Conservation (phyloP, 106 monocot species). For the Platanthera guangdongensis region DNA sequence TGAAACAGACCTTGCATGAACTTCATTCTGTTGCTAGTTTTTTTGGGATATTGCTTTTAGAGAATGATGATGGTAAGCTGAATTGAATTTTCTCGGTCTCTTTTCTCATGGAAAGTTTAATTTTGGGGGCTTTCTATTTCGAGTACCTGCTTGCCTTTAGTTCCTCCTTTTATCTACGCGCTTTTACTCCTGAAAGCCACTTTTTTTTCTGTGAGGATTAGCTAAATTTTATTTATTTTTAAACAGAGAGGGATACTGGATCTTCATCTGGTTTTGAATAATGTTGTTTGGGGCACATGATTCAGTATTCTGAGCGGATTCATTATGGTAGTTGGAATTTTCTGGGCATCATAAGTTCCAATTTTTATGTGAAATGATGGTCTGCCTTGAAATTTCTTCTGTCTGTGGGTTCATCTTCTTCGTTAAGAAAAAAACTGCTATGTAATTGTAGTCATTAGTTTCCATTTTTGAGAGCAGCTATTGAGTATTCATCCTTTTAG, state of each 20-base stretch:
- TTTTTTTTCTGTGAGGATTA: neutral
- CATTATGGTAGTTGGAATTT: neutral
- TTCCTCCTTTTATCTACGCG: neutral
- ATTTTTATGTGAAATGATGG: neutral
- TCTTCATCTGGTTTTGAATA: neutral
- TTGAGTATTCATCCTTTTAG: neutral
- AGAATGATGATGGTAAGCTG: neutral
- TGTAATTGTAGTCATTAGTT: neutral
- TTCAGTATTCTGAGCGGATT: no score
- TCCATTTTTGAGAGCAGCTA: neutral
- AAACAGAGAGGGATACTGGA: neutral
- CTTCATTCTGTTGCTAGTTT: neutral
- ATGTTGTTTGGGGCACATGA: neutral
- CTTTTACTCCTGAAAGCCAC: neutral
- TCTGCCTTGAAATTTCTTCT: no score
- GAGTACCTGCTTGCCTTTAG: neutral
- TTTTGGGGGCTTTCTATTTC: neutral
- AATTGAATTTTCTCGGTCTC: neutral
- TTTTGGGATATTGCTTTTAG: neutral
- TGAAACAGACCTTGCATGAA: neutral
- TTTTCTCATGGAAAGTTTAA: slow-evolving; percentile 1
- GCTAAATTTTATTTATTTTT: neutral
- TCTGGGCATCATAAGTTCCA: neutral
- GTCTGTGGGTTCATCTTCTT: no score
- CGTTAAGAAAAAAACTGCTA: neutral